Percentiles rank a stretch among this genome's conserved stretches.
Conservation (phyloP, 1,284 basidiomycete species). For the Ganoderma leucocontextum region DNA sequence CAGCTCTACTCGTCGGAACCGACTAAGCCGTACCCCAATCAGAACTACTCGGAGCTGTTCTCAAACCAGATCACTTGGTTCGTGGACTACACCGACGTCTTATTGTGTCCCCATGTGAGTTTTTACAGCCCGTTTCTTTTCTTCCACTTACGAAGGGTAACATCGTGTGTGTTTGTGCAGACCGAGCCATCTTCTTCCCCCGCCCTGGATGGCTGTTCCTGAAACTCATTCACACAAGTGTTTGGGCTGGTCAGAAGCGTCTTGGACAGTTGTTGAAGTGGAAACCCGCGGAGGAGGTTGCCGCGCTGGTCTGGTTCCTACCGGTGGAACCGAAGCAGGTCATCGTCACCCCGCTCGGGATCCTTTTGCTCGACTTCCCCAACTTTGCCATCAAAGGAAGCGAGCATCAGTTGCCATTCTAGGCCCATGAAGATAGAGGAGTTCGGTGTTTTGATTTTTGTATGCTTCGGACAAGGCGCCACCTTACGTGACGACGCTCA, state of each 20-base stretch:
- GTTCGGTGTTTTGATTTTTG: constrained; percentile 96
- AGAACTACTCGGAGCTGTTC: constrained; percentile 97
- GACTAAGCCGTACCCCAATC: constrained; percentile 98
- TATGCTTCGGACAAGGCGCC: constrained; percentile 42
- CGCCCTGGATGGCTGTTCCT: constrained; percentile 98
- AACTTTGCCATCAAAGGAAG: constrained; percentile 99
- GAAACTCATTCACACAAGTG: constrained; percentile 99
- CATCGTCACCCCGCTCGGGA: constrained; percentile 97
- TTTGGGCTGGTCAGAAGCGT: constrained; percentile 99
- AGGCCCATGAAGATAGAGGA: constrained; percentile 99
- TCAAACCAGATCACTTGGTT: constrained; percentile 99
- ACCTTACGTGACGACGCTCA: not conserved
- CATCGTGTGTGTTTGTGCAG: constrained; percentile 46
- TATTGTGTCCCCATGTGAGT: constrained; percentile 95
- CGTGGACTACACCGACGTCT: constrained; percentile 99
- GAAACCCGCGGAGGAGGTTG: constrained; percentile 99
- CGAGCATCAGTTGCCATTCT: constrained; percentile 98
- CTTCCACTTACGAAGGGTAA: constrained; percentile 73
- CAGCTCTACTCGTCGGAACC: constrained; percentile 99
- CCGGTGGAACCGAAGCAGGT: constrained; percentile 99
- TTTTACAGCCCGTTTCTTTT: not conserved
- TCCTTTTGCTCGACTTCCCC: constrained; percentile 98
- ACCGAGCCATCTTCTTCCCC: constrained; percentile 99
- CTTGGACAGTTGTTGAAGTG: constrained; percentile 99
- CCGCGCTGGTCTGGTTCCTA: constrained; percentile 94